Base-by-base conservation (phyloP, 495 filamentous ascomycete genomes). In the Staphylotrichum longicolle region DNA sequence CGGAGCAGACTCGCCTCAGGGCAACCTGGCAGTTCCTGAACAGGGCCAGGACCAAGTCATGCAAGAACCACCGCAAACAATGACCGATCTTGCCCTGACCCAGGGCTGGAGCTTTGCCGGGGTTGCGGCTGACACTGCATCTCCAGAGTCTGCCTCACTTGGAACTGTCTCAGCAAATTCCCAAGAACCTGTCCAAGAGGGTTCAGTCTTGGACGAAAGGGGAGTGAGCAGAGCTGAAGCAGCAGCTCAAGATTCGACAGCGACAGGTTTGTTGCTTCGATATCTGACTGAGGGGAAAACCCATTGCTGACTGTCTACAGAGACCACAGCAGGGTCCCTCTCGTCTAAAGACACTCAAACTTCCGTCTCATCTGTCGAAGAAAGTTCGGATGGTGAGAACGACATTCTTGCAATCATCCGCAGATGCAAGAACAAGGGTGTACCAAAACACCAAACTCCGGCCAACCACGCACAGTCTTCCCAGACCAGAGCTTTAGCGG, bases 51-150 rank as follows among this genome's bases (percentile, higher is more conserved):
- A 7, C 20, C 45, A 46, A 8, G 7, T 30, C n/a, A 20, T 35
- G 34, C 33, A 57, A 7, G 45, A 57, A 33, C 52, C 14, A 14
- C 9, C 30, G 11, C 15, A 35, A 44, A 27, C n/a, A n/a, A 32
- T 47, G 60, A 53, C 54, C 20, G 41, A 57, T n/a, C 27, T 62
- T 35, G 39, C 54, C 11, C 47, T 57, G 7, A 3, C 46, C 46
- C 53, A 55, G 9, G n/a, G 47, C 47, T 62, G 60, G 60, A 57
- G 30, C 60, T 62, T 62, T 52, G 14, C 45, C 14, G 30, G 14
- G 9, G 27, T 57, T 15, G 14, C 45, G 33, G 60, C 60, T 62
- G 54, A 46, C 54, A 7, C 37, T 0, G 37, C 5, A 5, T 44
- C 41, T 44, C 46, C 27, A 57, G 46, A 44, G 27, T 33, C 54